These are phyloP conservation scores for Globisporangium abappressorium DNA, from an alignment of 352 stramenopile species.

Conservation along the genomic window DNA sequence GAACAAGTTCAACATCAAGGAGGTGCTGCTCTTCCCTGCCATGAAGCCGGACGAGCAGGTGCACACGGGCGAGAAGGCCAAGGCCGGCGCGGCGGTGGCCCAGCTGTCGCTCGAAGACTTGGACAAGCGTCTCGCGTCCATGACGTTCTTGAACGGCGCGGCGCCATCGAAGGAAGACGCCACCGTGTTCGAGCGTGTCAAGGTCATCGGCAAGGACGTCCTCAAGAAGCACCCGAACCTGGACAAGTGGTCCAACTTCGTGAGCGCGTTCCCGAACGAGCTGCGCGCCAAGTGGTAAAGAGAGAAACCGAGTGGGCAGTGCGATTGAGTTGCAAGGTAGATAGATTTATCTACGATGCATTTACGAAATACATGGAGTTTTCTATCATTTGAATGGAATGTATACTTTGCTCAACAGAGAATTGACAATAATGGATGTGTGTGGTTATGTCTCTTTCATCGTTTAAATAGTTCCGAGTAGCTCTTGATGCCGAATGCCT, in stretches of 20 bases:
- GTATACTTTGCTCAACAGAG: neutral
- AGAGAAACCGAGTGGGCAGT: neutral
- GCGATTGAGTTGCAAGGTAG: neutral
- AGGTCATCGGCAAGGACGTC: constrained; percentile 75
- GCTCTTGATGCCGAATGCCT: neutral
- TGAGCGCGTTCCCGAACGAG: constrained; percentile 74
- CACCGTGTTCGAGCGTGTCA: constrained; percentile 63
- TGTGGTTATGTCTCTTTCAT: neutral
- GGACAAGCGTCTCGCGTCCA: constrained; percentile 52
- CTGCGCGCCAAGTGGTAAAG: constrained; percentile 72
- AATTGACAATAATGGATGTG: neutral
- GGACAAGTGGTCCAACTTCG: constrained; percentile 71
- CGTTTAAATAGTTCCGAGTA: constrained; percentile 1
- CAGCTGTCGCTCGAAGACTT: constrained; percentile 44
- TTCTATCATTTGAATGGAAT: neutral
- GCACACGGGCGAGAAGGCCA: constrained; percentile 14
- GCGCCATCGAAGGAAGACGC: constrained; percentile 73
- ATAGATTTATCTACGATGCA: neutral
- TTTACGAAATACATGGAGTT: constrained; percentile 4
- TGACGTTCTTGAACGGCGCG: constrained; percentile 68
- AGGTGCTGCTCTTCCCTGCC: constrained; percentile 99
- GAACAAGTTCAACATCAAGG: constrained; percentile 95
- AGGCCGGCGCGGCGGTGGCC: neutral
- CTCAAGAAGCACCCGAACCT: constrained; percentile 74
- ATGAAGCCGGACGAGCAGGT: constrained; percentile 96